Conservation (phyloP, 306 rosid genomes). For the Malus domestica region ASM211411v1 NC_041794.1:17153501-17154000, state of each 20-base stretch:
- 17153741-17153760: constrained; percentile 1
- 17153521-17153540: constrained; percentile 86
- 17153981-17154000: neutral
- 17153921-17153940: constrained; percentile 59
- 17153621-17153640: constrained; percentile 69
- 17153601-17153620: constrained; percentile 91
- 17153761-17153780: constrained; percentile 12
- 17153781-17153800: constrained; percentile 16
- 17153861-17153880: neutral
- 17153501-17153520: constrained; percentile 17
- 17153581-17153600: constrained; percentile 82
- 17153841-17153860: constrained; percentile 9
- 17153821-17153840: constrained; percentile 21
- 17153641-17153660: constrained; percentile 82
- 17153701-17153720: neutral
- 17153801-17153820: neutral
- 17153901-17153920: constrained; percentile 24
- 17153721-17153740: neutral
- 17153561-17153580: constrained; percentile 91
- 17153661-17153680: constrained; percentile 62
- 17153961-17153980: neutral
- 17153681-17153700: constrained; percentile 22
- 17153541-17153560: constrained; percentile 89
- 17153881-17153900: constrained; percentile 3
- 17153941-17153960: constrained; percentile 38